Evolutionary conservation across 225 moss, liverwort and hornwort species (phyloP), one percentile per base, ranked within the genome.

Genomic region (Straminergon stramineum): DNA sequence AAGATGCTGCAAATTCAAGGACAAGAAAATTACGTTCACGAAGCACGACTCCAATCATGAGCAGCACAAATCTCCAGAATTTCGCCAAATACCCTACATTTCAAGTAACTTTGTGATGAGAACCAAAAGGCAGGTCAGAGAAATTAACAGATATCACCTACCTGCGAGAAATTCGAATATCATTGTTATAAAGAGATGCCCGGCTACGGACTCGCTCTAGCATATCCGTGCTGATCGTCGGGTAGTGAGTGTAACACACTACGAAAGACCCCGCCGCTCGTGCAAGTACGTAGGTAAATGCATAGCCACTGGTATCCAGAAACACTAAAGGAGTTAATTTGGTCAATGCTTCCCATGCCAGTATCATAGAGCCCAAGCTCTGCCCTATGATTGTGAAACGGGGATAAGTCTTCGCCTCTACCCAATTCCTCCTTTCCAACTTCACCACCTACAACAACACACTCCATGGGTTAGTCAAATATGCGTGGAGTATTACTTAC

Each of bases 161-260:
- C 97, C 96, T 96, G 76, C 93, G 95, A 37, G 99, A 94, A 62
- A 99, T 95, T 82, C 43, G 91, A 63, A 81, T 41, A 87, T 94
- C 83, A 69, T 99, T 99, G 92, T 99, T 99, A 93, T 99, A 99
- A 52, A 95, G 90, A 53, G 96, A 90, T 60, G 84, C 88, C 39
- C 99, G 94, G 67, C 39, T 92, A 71, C 95, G 95, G 60, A 99
- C 99, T 79, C 99, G 91, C 84, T 93, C 88, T 48, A 99, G 94
- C 99, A 99, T 99, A 83, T 99, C 97, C 79, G 95, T 95, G 91
- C 99, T 99, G 94, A 99, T 97, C 67, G 97, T 99, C 35, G 99
- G 99, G 82, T 99, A 99, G 88, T 99, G 99, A 62, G 97, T 99
- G 87, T 99, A 99, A 92, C 97, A 96, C 28, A 95, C 92, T 27